Conservation (phyloP, 2,329 filamentous ascomycete species). For the Aspergillus hortae region DNA sequence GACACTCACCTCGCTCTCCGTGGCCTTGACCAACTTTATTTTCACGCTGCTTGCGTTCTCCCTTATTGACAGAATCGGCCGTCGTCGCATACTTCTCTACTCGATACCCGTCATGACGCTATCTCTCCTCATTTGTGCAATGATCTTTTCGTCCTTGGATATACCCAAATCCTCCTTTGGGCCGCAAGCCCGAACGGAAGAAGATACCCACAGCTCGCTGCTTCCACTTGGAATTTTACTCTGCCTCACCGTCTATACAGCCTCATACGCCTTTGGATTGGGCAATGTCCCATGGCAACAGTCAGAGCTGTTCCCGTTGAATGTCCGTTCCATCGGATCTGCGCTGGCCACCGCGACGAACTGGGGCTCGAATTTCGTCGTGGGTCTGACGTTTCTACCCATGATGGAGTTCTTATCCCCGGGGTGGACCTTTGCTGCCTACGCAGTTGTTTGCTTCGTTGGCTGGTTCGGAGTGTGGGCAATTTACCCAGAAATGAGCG, state of each 20-base stretch:
- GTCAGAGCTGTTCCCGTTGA: conserved; percentile 77
- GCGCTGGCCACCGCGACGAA: conserved; percentile 69
- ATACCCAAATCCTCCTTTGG: conserved; percentile 31
- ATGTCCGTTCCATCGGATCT: conserved; percentile 61
- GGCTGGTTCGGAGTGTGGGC: conserved; percentile 68
- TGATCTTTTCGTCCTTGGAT: conserved; percentile 67
- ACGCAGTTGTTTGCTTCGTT: conserved; percentile 63
- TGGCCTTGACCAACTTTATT: conserved; percentile 78
- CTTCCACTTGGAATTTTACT: conserved; percentile 59
- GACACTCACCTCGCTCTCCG: conserved; percentile 73
- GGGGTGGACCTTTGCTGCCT: conserved; percentile 75
- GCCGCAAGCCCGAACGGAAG: conserved; percentile 14
- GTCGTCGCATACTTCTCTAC: conserved; percentile 73
- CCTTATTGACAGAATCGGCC: conserved; percentile 74
- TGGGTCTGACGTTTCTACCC: conserved; percentile 83
- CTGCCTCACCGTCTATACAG: conserved; percentile 79
- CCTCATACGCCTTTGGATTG: conserved; percentile 79
- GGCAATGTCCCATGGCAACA: conserved; percentile 97
- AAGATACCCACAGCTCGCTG: conserved; percentile 15
- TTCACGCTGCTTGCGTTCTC: conserved; percentile 73
- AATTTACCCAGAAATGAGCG: conserved; percentile 84
- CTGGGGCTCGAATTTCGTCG: conserved; percentile 81
- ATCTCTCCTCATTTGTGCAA: conserved; percentile 67
- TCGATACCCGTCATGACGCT: conserved; percentile 81
- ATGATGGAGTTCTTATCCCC: conserved; percentile 76